Conservation (phyloP, 331 rosid genomes). For the Malus hybrid region DNA sequence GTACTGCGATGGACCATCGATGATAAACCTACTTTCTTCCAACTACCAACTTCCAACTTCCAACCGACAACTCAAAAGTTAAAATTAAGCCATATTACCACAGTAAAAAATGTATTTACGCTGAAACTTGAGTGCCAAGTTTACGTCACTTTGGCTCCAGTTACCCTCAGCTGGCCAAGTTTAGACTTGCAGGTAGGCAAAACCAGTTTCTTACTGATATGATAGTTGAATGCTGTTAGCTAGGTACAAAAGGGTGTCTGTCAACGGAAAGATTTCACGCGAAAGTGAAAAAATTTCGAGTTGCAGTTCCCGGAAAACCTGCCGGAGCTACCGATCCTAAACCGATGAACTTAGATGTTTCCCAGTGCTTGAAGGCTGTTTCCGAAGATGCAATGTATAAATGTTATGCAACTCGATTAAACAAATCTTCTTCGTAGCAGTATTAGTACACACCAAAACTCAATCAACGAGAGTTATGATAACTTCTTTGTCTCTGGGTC, state of each 20-base stretch:
- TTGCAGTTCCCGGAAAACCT: background rate
- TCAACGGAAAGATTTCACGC: background rate
- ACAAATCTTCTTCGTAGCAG: background rate
- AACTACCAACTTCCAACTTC: background rate
- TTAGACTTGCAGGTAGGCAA: background rate
- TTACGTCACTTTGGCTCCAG: background rate
- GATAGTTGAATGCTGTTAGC: background rate
- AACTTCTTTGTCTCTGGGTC: background rate
- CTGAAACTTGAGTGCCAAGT: no score
- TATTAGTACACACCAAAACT: background rate
- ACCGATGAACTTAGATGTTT: background rate
- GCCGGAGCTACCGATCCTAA: background rate
- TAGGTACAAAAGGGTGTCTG: no score
- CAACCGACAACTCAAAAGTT: background rate
- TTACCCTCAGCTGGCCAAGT: background rate
- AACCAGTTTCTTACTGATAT: background rate
- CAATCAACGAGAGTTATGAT: background rate
- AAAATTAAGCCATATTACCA: background rate
- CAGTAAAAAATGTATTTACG: background rate
- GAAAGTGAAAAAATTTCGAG: background rate
- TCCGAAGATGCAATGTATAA: background rate
- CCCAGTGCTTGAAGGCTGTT: background rate
- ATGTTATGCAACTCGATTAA: background rate
- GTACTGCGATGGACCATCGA: no score
- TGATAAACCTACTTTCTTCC: background rate